Evolutionary conservation across 2,329 filamentous ascomycete genomes (phyloP).

Genomic region (Bipolaris sorokiniana): DNA sequence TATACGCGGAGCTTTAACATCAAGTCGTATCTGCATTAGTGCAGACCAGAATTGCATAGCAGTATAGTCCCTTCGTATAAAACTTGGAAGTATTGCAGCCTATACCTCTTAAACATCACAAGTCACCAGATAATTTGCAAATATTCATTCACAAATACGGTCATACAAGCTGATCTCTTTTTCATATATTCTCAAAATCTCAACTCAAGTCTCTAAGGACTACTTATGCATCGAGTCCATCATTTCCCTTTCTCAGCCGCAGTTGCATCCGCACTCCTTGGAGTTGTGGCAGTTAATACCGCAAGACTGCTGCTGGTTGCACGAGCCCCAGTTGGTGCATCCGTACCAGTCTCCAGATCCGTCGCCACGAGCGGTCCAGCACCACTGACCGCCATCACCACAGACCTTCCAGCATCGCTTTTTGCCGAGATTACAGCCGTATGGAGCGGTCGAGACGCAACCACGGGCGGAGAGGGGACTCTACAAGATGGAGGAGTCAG

Average conservation of each 20-base stretch:
- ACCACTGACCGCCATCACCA: constrained; percentile 2
- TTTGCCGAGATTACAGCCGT: not conserved
- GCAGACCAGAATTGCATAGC: not conserved
- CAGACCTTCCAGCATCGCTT: constrained; percentile 6
- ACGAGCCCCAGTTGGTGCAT: not conserved
- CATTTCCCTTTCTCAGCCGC: not conserved
- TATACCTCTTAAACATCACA: not conserved
- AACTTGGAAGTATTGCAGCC: not conserved
- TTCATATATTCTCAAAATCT: not conserved
- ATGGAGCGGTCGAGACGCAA: not conserved
- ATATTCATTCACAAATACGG: not conserved
- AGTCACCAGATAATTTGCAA: not conserved
- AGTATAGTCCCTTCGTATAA: not conserved
- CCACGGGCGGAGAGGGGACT: not conserved
- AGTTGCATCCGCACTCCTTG: not conserved
- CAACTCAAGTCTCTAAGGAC: not conserved
- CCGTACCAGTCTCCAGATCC: not conserved
- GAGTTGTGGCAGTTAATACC: not conserved
- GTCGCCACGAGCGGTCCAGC: not conserved
- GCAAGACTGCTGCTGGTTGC: not conserved
- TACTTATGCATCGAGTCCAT: not conserved
- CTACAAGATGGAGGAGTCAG: not conserved
- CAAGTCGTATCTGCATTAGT: not conserved
- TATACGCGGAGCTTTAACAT: not conserved
- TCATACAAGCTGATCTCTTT: not conserved